These are phyloP conservation scores for Pseudopyricularia javanii DNA, from an alignment of 2,329 filamentous ascomycete genomes.

Conservation along the genomic window DNA sequence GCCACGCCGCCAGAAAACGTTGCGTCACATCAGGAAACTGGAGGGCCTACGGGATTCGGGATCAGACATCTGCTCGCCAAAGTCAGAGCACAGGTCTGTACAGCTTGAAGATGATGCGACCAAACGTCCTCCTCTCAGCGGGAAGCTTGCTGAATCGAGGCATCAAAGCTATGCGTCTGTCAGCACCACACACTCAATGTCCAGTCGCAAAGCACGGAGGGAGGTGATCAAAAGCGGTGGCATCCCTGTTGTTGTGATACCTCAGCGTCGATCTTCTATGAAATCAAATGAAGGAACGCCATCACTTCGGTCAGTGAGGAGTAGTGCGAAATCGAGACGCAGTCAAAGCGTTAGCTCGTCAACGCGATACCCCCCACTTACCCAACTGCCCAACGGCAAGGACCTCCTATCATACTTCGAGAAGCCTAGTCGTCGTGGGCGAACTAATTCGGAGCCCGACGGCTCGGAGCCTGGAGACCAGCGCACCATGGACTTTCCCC, in stretches of 20 bases:
- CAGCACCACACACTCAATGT: constrained; percentile 33
- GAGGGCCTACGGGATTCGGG: constrained; percentile 33
- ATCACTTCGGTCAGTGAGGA: constrained; percentile 50
- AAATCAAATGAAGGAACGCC: constrained; percentile 34
- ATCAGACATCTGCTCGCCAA: constrained; percentile 26
- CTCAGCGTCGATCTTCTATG: constrained; percentile 41
- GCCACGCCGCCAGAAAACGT: constrained; percentile 36
- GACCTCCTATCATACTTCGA: constrained; percentile 31
- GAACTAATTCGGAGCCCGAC: constrained; percentile 34
- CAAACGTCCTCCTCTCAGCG: constrained; percentile 16
- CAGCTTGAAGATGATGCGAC: constrained; percentile 13
- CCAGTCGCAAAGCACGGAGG: constrained; percentile 41
- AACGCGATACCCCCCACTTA: constrained; percentile 15
- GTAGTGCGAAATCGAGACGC: constrained; percentile 34
- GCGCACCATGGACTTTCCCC: constrained; percentile 48
- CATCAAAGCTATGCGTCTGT: constrained; percentile 37
- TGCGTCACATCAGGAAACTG: constrained; percentile 50
- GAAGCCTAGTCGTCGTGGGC: constrained; percentile 23
- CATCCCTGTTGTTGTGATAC: constrained; percentile 51
- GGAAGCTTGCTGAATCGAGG: constrained; percentile 16
- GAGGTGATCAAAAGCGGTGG: constrained; percentile 47
- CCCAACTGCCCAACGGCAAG: constrained; percentile 26
- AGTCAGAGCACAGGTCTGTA: constrained; percentile 25
- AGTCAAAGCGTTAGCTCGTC: constrained; percentile 40
- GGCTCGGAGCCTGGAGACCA: constrained; percentile 29